phyloP scores from a whole-genome alignment of 139 green algal species.

The Pycnococcus provasolii region DNA sequence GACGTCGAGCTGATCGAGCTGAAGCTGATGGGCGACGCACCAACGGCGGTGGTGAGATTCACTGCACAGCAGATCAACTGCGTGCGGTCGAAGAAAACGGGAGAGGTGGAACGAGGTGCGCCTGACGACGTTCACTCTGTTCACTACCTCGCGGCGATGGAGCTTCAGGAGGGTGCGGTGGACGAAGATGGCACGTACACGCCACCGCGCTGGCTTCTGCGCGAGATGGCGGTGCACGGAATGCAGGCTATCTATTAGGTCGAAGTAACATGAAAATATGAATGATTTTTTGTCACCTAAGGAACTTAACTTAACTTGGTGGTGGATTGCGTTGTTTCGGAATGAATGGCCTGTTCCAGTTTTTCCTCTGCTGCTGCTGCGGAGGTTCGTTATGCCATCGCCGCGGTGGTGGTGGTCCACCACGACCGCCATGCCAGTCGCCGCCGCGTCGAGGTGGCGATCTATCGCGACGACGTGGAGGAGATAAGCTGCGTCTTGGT shows the following conservation, averaged over 20 bases:
- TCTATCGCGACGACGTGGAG: too few relatives aligned
- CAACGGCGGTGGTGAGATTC: constrained; percentile 63
- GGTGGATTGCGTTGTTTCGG: too few relatives aligned
- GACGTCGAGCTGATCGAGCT: constrained; percentile 79
- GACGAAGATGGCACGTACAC: background rate
- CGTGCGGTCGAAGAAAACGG: constrained; percentile 59
- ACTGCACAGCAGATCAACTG: constrained; percentile 70
- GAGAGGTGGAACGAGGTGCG: constrained; percentile 71
- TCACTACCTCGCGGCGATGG: constrained; percentile 29
- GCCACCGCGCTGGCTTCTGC: constrained; percentile 7
- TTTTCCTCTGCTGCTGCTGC: too few relatives aligned
- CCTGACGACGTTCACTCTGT: constrained; percentile 32
- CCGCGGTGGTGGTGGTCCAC: too few relatives aligned
- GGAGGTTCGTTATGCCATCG: too few relatives aligned
- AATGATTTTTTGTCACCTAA: too few relatives aligned
- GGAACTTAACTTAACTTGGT: too few relatives aligned
- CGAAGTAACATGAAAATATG: too few relatives aligned
- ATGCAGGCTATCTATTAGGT: constrained; percentile 5
- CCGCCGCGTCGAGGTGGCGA: too few relatives aligned
- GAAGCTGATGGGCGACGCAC: constrained; percentile 63
- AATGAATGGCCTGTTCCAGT: too few relatives aligned
- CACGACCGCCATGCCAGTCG: too few relatives aligned
- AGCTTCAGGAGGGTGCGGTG: constrained; percentile 17
- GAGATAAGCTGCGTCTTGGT: too few relatives aligned
- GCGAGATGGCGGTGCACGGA: constrained; percentile 13